A percentile compares a stretch with the other conserved stretches of the same genome.
Conservation (phyloP, 257 asterid species). For the Ilex aquifolium region DNA sequence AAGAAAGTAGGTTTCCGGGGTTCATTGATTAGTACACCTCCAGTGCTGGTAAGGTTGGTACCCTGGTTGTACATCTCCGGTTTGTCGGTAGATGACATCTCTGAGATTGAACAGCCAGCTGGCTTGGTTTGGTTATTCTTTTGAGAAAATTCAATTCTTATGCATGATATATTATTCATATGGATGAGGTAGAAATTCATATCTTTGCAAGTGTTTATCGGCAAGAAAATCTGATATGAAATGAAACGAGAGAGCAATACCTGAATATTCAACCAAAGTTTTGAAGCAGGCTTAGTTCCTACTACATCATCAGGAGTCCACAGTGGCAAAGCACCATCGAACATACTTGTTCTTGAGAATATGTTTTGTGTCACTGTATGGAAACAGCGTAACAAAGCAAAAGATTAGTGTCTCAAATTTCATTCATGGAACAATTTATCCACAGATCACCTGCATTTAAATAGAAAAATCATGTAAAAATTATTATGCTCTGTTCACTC, state of each 20-base stretch:
- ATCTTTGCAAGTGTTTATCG: not conserved
- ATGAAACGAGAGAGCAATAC: not conserved
- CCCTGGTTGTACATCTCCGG: not conserved
- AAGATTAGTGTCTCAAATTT: too few relatives aligned
- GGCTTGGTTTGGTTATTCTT: too few relatives aligned
- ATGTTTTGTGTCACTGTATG: not conserved
- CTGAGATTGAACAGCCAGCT: not conserved
- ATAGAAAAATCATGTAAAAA: too few relatives aligned
- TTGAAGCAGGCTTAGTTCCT: not conserved
- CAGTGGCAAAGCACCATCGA: not conserved
- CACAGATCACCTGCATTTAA: too few relatives aligned
- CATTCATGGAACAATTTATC: too few relatives aligned
- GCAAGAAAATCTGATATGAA: not conserved
- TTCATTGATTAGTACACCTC: slow-evolving; percentile 21
- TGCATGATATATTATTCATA: too few relatives aligned
- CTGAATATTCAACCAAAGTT: slow-evolving; percentile 1
- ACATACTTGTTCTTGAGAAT: not conserved
- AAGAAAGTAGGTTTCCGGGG: slow-evolving; percentile 5
- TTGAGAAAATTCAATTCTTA: not conserved
- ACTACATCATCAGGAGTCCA: not conserved
- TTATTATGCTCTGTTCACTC: slow-evolving; percentile 35
- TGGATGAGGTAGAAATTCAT: not conserved
- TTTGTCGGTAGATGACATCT: not conserved
- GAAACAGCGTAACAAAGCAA: too few relatives aligned
- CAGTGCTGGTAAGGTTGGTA: slow-evolving; percentile 11